Evolutionary conservation across 2,329 filamentous ascomycete genomes (phyloP), one percentile per base, ranked within the genome.

Genomic region (Aspergillus ochraceus): DNA sequence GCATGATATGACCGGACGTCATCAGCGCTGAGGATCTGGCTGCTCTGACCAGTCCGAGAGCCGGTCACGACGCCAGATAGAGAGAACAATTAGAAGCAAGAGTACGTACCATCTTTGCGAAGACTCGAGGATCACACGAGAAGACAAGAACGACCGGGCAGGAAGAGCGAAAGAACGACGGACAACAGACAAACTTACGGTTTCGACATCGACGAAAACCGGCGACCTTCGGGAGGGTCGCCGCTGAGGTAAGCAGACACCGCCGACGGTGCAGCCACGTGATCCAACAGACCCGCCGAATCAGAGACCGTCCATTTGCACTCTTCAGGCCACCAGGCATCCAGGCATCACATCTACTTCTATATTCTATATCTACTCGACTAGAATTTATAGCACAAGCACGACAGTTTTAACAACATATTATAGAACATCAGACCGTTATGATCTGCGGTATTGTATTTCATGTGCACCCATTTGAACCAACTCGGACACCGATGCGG

Each of bases 201-300:
- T 6, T 29, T 9, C 26, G 30, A 50, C 26, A 66, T 71, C 67
- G 70, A 72, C 67, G 68, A 74, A 74, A 74, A 74, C 71, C 73
- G 73, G 71, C 68, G 70, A 66, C 54, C 65, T 67, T 67, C 69
- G 64, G 60, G 69, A 70, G 51, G 60, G 57, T 58, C 55, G 46
- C 49, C 36, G 45, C 46, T 49, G 46, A n/a, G 49, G 71, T 71
- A 74, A 74, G 74, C 66, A 70, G 61, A 60, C 52, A 9, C 14
- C 26, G 52, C 53, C 20, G 65, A 61, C 65, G 64, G 53, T 4
- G 2, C 6, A 8, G 20, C 54, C 67, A 70, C 65, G 67, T 70
- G 67, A 65, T n/a, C 6, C 1, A 6, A 11, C 12, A 9, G 4
- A 10, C 6, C 47, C 26, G 55, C 60, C 64, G 57, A 68, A 68